Percentiles rank a stretch among this genome's conserved stretches.
These are phyloP conservation scores for Triticum monococcum DNA, from an alignment of 176 grass and related monocot genomes.

Conservation along the genomic window DNA sequence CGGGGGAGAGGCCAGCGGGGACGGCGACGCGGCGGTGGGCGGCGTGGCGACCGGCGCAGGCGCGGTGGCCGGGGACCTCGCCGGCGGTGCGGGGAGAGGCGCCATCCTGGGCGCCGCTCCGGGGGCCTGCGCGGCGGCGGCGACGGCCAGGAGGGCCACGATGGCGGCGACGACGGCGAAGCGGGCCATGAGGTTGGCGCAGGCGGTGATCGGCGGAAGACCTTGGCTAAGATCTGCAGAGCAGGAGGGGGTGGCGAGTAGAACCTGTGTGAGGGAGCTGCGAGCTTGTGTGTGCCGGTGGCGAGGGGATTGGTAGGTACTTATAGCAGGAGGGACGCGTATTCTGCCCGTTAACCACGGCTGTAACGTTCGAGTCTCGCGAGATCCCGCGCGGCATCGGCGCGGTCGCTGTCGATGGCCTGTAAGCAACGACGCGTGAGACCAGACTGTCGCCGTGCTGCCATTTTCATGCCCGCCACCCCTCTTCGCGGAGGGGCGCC, in stretches of 20 bases:
- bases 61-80: slow-evolving; percentile 24
- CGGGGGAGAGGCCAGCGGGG: slow-evolving; percentile 34
- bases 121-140: slow-evolving; percentile 21
- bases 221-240: background rate
- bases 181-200: slow-evolving; percentile 27
- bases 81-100: slow-evolving; percentile 37
- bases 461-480: background rate
- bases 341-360: background rate
- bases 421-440: background rate
- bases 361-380: background rate
- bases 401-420: background rate
- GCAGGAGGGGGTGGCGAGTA: background rate
- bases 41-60: slow-evolving; percentile 28
- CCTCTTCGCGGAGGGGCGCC: background rate
- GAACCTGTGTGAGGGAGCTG: background rate
- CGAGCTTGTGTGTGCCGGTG: background rate
- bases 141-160: slow-evolving; percentile 12
- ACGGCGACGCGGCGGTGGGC: slow-evolving; percentile 23
- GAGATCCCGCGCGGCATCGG: background rate
- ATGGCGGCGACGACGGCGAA: slow-evolving; percentile 26
- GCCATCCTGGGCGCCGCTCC: slow-evolving; percentile 19
- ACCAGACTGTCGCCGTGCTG: background rate
- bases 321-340: background rate
- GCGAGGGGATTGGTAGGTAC: background rate
- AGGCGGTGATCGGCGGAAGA: background rate